phyloP scores from a whole-genome alignment of 164 flowering plant species.

The Magnolia officinalis region DNA sequence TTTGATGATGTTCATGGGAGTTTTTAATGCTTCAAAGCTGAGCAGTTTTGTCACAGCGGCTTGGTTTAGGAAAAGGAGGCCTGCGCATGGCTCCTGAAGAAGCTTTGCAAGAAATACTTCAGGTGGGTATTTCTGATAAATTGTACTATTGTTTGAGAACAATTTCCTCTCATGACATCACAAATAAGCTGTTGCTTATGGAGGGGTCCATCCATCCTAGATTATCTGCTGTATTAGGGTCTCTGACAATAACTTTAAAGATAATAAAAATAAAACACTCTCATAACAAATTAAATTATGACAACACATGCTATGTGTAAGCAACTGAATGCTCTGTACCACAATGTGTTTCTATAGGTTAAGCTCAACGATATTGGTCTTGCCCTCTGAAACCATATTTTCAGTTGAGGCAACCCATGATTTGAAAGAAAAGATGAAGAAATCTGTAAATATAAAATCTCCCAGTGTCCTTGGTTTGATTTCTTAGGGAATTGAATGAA shows the following conservation, averaged over 20 bases:
- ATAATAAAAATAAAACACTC: too few relatives aligned
- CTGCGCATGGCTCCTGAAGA: slow-evolving; percentile 98
- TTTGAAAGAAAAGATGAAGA: not conserved
- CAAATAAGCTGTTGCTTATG: not conserved
- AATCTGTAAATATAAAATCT: not conserved
- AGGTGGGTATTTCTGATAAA: slow-evolving; percentile 39
- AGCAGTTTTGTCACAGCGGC: slow-evolving; percentile 93
- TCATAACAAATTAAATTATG: not conserved
- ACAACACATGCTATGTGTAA: not conserved
- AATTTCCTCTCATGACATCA: not conserved
- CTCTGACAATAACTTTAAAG: not conserved
- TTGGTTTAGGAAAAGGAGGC: slow-evolving; percentile 98
- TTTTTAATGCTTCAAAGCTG: slow-evolving; percentile 32
- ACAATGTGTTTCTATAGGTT: too few relatives aligned
- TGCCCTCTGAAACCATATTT: not conserved
- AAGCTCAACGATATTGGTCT: too few relatives aligned
- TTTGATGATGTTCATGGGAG: slow-evolving; percentile 15
- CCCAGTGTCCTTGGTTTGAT: too few relatives aligned
- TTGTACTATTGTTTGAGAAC: not conserved
- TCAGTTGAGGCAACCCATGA: not conserved
- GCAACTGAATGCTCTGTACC: not conserved
- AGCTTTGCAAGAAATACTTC: slow-evolving; percentile 75
- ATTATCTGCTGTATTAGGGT: not conserved
- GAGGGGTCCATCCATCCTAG: not conserved
- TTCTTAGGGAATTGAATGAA: too few relatives aligned